Percentiles rank a stretch among this genome's conserved stretches.
phyloP scores from a whole-genome alignment of 306 rosid genomes.

The Hippophae rhamnoides region DNA sequence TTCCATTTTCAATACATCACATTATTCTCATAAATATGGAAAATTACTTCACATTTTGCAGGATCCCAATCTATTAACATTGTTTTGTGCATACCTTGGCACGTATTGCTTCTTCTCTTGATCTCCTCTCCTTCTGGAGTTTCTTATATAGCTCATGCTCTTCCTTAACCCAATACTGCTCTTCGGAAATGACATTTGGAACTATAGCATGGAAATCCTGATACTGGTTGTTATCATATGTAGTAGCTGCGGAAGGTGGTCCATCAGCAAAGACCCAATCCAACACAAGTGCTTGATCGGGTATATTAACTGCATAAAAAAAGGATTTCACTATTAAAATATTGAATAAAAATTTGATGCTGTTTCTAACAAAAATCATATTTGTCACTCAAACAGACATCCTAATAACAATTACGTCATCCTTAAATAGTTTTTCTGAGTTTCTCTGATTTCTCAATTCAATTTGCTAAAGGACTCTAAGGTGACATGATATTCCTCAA shows the following conservation, averaged over 20 bases:
- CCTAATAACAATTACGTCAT: background rate
- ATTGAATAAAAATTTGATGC: no score
- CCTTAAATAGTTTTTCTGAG: no score
- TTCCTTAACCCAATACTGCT: slow-evolving; percentile 64
- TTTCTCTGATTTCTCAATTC: no score
- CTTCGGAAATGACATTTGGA: slow-evolving; percentile 39
- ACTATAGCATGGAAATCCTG: slow-evolving; percentile 82
- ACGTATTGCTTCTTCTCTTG: slow-evolving; percentile 54
- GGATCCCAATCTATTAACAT: no score
- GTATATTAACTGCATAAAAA: slow-evolving; percentile 61
- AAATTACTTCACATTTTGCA: background rate
- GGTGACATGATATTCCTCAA: no score
- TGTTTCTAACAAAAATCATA: no score
- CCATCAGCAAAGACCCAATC: slow-evolving; percentile 98
- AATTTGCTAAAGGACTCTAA: no score
- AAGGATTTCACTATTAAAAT: slow-evolving; percentile 7
- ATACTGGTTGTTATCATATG: slow-evolving; percentile 67
- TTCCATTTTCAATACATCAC: no score
- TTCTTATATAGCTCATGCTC: slow-evolving; percentile 49
- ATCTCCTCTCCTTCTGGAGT: slow-evolving; percentile 79
- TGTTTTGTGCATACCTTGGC: slow-evolving; percentile 52
- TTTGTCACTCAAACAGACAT: slow-evolving; percentile 15
- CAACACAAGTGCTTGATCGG: slow-evolving; percentile 60
- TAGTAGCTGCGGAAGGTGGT: slow-evolving; percentile 55
- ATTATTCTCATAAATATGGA: no score